Base-by-base conservation (phyloP, 2,329 filamentous ascomycete genomes). In the Ilyonectria robusta region DNA sequence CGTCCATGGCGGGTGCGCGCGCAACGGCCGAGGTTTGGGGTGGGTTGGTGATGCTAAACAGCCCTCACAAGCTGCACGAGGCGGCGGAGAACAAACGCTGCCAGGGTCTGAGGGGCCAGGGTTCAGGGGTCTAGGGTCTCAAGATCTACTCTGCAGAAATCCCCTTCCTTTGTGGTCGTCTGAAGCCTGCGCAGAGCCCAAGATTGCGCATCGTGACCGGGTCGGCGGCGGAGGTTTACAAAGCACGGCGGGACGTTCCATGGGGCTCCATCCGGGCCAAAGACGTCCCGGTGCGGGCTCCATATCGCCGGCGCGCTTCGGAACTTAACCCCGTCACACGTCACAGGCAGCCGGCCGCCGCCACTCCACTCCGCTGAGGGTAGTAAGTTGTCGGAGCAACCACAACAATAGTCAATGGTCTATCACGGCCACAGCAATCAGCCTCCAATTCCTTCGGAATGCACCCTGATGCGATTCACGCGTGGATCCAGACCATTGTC, bases 1-100 rank as follows among this genome's bases (percentile, higher is more conserved):
- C 48, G 33, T 65, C 65, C 69, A 73, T 74, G 53, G 57, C 21
- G 44, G 40, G 26, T 13, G 13, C 23, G 50, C n/a, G 33, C 15
- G 11, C 13, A 19, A 44, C 21, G 11, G 15, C 10, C 19, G 21
- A 23, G 31, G 31, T 33, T 33, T 33, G 31, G 31, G 26, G 6
- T 6, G 26, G 5, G 4, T 26, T 26, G 26, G 26, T 26, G 26
- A 33, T 33, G 31, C 31, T 26, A 6, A 33, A 11, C 31, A 3
- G 31, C 10, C 3, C 7, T 11, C 8, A 33, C 31, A 6, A 9
- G 8, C 31, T 11, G 11, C 31, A 11, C 8, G 31, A 33, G 31
- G 11, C 31, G 6, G 4, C 31, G 8, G 10, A 6, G 8, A 33
- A 33, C 8, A 33, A 33, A 33, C 3, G 31, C 6, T 6, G 31